A percentile compares a stretch with the other conserved stretches of the same genome.
Evolutionary conservation across 495 filamentous ascomycete genomes (phyloP).

Genomic region (Elasticomyces elasticus): DNA sequence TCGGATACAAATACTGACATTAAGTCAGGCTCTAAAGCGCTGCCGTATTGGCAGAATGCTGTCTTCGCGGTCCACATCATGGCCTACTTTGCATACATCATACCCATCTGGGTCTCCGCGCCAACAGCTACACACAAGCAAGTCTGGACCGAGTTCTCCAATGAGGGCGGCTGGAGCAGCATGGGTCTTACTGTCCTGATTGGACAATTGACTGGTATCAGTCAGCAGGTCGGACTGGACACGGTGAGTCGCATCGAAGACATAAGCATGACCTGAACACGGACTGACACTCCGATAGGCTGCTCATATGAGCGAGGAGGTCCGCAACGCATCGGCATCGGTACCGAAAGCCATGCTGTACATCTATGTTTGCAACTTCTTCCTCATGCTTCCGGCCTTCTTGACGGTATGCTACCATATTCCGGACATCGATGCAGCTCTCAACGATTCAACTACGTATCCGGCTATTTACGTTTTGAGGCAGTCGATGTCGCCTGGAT

Average conservation of each 20-base stretch:
- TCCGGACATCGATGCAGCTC: constrained; percentile 32
- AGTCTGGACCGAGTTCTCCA: constrained; percentile 25
- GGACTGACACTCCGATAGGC: not conserved
- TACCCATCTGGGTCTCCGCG: constrained; percentile 26
- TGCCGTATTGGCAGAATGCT: constrained; percentile 36
- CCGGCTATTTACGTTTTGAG: constrained; percentile 34
- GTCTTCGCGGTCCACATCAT: constrained; percentile 27
- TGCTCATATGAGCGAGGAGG: constrained; percentile 30
- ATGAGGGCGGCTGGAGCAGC: constrained; percentile 23
- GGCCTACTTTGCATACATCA: constrained; percentile 29
- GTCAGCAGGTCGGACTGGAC: constrained; percentile 28
- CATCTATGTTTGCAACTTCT: constrained; percentile 5
- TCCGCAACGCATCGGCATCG: constrained; percentile 24
- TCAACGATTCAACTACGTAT: constrained; percentile 32
- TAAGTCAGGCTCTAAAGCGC: constrained; percentile 11
- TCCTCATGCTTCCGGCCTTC: constrained; percentile 28
- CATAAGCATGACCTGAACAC: not conserved
- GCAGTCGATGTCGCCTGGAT: constrained; percentile 24
- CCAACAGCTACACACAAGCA: constrained; percentile 16
- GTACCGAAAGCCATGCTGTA: constrained; percentile 27
- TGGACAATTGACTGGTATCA: constrained; percentile 8
- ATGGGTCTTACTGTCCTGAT: not conserved
- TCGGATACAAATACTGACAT: too few species aligned
- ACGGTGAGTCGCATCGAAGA: constrained; percentile 5
- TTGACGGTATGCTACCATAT: constrained; percentile 41